Evolutionary conservation across 2,329 filamentous ascomycete species (phyloP).

Genomic region (Ophiocordyceps camponoti-rufipedis): DNA sequence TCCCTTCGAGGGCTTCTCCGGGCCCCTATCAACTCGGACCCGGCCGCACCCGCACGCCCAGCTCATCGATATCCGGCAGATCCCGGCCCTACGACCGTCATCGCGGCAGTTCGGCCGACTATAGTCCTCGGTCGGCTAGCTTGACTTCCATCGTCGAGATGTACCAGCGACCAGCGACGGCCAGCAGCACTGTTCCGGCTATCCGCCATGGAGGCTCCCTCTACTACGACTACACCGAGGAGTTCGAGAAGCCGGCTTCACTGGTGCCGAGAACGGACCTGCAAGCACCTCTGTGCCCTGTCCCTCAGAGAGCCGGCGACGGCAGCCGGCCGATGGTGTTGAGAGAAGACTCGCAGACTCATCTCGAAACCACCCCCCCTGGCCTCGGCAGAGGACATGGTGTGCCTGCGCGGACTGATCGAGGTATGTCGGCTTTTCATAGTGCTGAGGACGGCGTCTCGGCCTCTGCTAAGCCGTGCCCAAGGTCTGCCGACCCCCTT

Average conservation of each 20-base stretch:
- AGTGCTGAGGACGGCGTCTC: not conserved
- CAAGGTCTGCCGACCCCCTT: not conserved
- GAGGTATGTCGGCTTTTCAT: not conserved
- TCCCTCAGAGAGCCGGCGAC: constrained; percentile 9
- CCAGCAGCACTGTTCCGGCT: constrained; percentile 9
- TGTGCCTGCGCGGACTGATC: not conserved
- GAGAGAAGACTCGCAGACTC: constrained; percentile 6
- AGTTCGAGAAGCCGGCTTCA: constrained; percentile 20
- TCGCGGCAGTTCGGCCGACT: constrained; percentile 17
- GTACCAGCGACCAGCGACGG: constrained; percentile 16
- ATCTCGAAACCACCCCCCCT: not conserved
- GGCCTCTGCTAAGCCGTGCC: not conserved
- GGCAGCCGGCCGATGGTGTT: constrained; percentile 10
- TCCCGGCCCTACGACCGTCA: constrained; percentile 13
- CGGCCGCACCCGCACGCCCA: constrained; percentile 16
- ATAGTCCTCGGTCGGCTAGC: constrained; percentile 24
- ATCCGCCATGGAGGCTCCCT: constrained; percentile 17
- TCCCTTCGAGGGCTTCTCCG: constrained; percentile 14
- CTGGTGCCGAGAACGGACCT: constrained; percentile 4
- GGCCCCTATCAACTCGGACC: constrained; percentile 7
- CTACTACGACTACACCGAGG: constrained; percentile 36
- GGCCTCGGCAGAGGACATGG: not conserved
- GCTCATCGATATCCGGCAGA: constrained; percentile 12
- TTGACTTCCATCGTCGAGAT: constrained; percentile 31
- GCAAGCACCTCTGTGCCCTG: constrained; percentile 12